A percentile compares a stretch with the other conserved stretches of the same genome.
phyloP scores from a whole-genome alignment of 2,329 filamentous ascomycete species.

The Ascochyta lentis region DNA sequence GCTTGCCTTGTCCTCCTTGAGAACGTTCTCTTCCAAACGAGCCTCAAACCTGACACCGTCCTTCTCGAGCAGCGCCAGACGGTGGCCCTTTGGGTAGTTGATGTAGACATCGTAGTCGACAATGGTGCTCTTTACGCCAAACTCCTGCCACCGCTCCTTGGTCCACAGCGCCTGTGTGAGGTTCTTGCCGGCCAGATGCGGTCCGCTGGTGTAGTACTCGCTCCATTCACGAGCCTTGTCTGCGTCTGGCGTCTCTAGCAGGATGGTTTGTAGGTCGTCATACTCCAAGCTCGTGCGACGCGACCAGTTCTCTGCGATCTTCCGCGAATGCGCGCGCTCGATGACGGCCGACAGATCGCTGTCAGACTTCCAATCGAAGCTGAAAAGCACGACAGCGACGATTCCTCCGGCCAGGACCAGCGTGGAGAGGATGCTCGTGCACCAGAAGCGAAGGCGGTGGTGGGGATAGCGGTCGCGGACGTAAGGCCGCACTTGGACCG shows the following conservation, averaged over 20 bases:
- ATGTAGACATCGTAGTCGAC: slow-evolving; percentile 60
- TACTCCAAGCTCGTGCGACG: slow-evolving; percentile 57
- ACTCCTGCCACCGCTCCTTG: slow-evolving; percentile 56
- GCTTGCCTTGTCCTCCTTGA: slow-evolving; percentile 83
- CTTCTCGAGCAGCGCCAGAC: slow-evolving; percentile 54
- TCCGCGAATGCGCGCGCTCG: slow-evolving; percentile 28
- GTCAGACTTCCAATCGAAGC: slow-evolving; percentile 27
- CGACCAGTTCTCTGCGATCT: slow-evolving; percentile 50
- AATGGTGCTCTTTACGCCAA: slow-evolving; percentile 55
- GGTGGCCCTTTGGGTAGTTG: slow-evolving; percentile 58
- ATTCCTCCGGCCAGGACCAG: slow-evolving; percentile 49
- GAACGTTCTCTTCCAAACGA: slow-evolving; percentile 79
- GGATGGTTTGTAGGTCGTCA: slow-evolving; percentile 61
- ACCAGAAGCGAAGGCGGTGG: slow-evolving; percentile 68
- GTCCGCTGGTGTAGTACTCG: slow-evolving; percentile 58
- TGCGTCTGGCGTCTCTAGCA: slow-evolving; percentile 61
- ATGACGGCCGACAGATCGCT: slow-evolving; percentile 8
- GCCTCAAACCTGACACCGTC: slow-evolving; percentile 73
- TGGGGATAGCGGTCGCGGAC: slow-evolving; percentile 59
- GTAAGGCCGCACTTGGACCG: slow-evolving; percentile 62
- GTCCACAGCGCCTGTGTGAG: slow-evolving; percentile 61
- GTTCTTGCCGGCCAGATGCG: slow-evolving; percentile 60
- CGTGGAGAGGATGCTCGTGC: slow-evolving; percentile 61
- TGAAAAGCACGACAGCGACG: slow-evolving; percentile 49
- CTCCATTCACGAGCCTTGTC: slow-evolving; percentile 59